These are phyloP conservation scores for Trametes maxima DNA, from an alignment of 768 basidiomycete species.

Conservation along the genomic window DNA sequence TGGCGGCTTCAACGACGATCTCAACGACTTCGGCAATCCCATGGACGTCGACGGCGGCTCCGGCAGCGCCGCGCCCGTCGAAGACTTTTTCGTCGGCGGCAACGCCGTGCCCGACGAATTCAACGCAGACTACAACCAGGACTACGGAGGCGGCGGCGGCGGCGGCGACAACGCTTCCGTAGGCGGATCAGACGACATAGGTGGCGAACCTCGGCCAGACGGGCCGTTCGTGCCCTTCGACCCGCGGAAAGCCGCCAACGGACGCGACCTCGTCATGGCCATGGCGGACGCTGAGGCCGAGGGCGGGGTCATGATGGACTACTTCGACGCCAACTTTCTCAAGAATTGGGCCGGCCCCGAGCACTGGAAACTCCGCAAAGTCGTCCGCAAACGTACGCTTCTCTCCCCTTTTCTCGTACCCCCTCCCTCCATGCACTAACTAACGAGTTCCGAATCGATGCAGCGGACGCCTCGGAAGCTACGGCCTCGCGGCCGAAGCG, in stretches of 20 bases:
- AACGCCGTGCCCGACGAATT: slow-evolving; percentile 55
- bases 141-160: slow-evolving; percentile 47
- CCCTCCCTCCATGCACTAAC: background rate
- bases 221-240: slow-evolving; percentile 80
- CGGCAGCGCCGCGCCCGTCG: slow-evolving; percentile 39
- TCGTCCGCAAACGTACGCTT: slow-evolving; percentile 72
- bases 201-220: slow-evolving; percentile 29
- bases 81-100: slow-evolving; percentile 73
- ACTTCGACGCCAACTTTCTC: slow-evolving; percentile 83
- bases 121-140: slow-evolving; percentile 35
- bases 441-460: slow-evolving; percentile 10
- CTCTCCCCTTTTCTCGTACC: background rate
- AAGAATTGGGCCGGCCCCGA: slow-evolving; percentile 99
- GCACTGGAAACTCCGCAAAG: slow-evolving; percentile 93
- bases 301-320: slow-evolving; percentile 69
- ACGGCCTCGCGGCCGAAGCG: slow-evolving; percentile 55
- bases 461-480: slow-evolving; percentile 54
- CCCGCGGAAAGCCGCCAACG: slow-evolving; percentile 73
- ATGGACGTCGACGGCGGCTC: slow-evolving; percentile 47
- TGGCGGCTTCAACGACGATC: slow-evolving; percentile 38
- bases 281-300: slow-evolving; percentile 73
- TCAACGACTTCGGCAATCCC: slow-evolving; percentile 34
- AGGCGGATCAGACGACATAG: slow-evolving; percentile 43
- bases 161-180: slow-evolving; percentile 50
- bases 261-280: slow-evolving; percentile 83